A percentile compares a stretch with the other conserved stretches of the same genome.
Evolutionary conservation across 1,284 basidiomycete species (phyloP).

Genomic region (Leccinum cinnamomeum): DNA sequence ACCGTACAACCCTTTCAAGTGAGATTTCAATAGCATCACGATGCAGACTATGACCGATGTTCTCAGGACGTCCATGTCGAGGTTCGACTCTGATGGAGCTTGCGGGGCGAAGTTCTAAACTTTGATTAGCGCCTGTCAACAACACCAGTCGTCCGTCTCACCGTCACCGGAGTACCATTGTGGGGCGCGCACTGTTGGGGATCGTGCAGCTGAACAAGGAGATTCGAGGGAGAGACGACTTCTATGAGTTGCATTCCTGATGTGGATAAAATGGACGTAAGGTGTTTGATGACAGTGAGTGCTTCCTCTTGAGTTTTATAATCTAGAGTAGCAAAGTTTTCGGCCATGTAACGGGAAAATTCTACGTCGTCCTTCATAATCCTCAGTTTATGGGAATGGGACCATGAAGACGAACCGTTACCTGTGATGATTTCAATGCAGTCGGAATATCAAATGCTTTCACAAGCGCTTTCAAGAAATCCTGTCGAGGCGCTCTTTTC

Average conservation of each 20-base stretch:
- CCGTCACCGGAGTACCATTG: conserved; percentile 12
- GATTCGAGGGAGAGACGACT: conserved; percentile 62
- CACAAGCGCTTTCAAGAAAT: conserved; percentile 83
- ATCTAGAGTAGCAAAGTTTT: conserved; percentile 89
- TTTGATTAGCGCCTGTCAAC: conserved; percentile 4
- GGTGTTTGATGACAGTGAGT: conserved; percentile 77
- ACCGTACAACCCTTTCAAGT: conserved; percentile 79
- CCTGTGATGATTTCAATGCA: conserved; percentile 47
- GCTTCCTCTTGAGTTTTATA: conserved; percentile 96
- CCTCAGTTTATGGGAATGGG: conserved; percentile 1
- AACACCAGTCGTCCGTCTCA: conserved; percentile 7
- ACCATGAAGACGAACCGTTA: conserved; percentile 22
- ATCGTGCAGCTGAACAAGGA: conserved; percentile 60
- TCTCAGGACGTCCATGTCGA: conserved; percentile 49
- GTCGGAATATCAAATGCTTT: conserved; percentile 74
- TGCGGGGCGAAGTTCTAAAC: conserved; percentile 10
- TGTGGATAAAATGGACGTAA: conserved; percentile 82
- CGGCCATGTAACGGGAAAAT: conserved; percentile 89
- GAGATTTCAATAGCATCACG: conserved; percentile 80
- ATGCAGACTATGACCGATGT: conserved; percentile 76
- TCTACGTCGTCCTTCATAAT: conserved; percentile 67
- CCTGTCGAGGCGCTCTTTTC: conserved; percentile 80
- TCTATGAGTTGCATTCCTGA: conserved; percentile 81
- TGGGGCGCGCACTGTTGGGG: conserved; percentile 20
- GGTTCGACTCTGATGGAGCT: conserved; percentile 8